A percentile compares a stretch with the other conserved stretches of the same genome.
Evolutionary conservation across 1,139 yeast species (phyloP).

Genomic region (Arxiozyma bovina): DNA sequence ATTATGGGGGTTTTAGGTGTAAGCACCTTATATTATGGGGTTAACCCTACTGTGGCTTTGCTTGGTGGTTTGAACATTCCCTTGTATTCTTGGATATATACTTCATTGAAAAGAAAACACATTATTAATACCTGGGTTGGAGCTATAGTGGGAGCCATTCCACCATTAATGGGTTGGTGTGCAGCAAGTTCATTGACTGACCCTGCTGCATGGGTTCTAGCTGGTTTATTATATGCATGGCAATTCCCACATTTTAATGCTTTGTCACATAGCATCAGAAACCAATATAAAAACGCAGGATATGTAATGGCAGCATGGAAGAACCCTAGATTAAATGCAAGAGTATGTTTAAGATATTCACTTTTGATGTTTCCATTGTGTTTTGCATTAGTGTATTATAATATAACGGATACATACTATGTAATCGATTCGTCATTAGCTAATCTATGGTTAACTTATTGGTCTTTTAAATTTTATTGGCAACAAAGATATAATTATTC

Average conservation of each 20-base stretch:
- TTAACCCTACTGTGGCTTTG: slow-evolving; percentile 73
- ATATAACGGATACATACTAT: slow-evolving; percentile 76
- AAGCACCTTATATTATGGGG: slow-evolving; percentile 62
- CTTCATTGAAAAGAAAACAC: slow-evolving; percentile 76
- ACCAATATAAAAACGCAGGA: slow-evolving; percentile 86
- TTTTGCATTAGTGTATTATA: slow-evolving; percentile 68
- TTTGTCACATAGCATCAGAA: slow-evolving; percentile 76
- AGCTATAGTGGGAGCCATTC: slow-evolving; percentile 94
- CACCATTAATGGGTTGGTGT: slow-evolving; percentile 99
- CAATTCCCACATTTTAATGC: slow-evolving; percentile 98
- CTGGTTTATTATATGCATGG: slow-evolving; percentile 90
- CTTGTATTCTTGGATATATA: slow-evolving; percentile 81
- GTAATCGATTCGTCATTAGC: slow-evolving; percentile 70
- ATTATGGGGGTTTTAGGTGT: slow-evolving; percentile 65
- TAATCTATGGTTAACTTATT: slow-evolving; percentile 77
- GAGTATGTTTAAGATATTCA: slow-evolving; percentile 87
- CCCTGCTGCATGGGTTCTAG: slow-evolving; percentile 94
- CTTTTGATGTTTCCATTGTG: slow-evolving; percentile 88
- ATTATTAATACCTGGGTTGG: slow-evolving; percentile 97
- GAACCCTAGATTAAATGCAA: slow-evolving; percentile 82
- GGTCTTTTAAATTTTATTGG: slow-evolving; percentile 77
- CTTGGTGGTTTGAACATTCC: slow-evolving; percentile 72
- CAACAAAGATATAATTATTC: slow-evolving; percentile 58
- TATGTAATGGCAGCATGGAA: slow-evolving; percentile 95
- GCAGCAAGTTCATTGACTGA: slow-evolving; percentile 73